phyloP scores from a whole-genome alignment of 192 early-diverging fungal species.

The Rhizoclosmatium globosum region DNA sequence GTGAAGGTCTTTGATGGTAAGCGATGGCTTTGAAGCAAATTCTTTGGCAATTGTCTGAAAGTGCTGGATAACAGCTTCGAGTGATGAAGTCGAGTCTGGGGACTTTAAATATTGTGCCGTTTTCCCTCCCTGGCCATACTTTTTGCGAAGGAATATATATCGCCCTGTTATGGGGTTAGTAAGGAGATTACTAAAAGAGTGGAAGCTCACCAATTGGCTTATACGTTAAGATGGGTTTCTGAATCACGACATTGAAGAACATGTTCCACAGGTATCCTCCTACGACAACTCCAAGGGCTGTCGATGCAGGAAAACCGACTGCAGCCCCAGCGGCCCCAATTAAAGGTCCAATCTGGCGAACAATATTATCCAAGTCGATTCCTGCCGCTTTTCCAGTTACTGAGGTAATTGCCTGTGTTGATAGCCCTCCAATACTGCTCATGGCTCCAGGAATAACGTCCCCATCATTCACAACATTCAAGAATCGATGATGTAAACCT shows the following conservation, averaged over 20 bases:
- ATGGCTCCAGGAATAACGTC: constrained; percentile 45
- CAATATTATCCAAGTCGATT: constrained; percentile 35
- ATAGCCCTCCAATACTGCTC: constrained; percentile 40
- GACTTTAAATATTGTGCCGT: constrained; percentile 38
- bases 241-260: constrained; percentile 37
- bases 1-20: constrained; percentile 36
- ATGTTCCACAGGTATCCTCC: constrained; percentile 40
- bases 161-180: not conserved
- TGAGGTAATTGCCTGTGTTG: constrained; percentile 22
- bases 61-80: constrained; percentile 41
- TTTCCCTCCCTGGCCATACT: constrained; percentile 35
- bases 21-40: constrained; percentile 23
- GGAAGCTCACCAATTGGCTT: constrained; percentile 31
- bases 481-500: constrained; percentile 36
- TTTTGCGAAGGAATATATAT: constrained; percentile 42
- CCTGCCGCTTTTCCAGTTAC: constrained; percentile 33
- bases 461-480: constrained; percentile 41
- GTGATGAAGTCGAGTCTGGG: constrained; percentile 39
- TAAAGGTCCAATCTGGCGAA: constrained; percentile 37
- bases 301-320: constrained; percentile 31
- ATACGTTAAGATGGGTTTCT: constrained; percentile 39
- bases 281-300: constrained; percentile 35
- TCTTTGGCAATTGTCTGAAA: constrained; percentile 45
- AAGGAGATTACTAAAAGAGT: not conserved
- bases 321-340: constrained; percentile 39